Evolutionary conservation across 1,284 basidiomycete genomes (phyloP), one percentile per base, ranked within the genome.

Genomic region (Calocybe gambosa): DNA sequence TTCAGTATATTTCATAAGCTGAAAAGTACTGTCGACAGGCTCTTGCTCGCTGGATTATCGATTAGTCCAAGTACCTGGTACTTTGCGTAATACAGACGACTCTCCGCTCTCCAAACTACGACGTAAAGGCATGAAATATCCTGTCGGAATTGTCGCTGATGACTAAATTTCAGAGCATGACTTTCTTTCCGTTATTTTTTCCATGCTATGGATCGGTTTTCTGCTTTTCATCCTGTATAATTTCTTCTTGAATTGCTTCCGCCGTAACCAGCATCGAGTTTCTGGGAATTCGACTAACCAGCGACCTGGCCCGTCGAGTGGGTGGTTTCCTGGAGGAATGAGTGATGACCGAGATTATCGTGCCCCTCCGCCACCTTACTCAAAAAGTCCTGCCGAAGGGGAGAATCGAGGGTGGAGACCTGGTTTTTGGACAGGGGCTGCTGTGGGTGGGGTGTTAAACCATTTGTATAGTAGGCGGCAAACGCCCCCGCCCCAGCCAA

Each of bases 41-140:
- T 92, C 89, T 12, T 93, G 91, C 60, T 84, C 79, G 2, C 67
- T 94, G 41, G 80, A 90, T 50, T 93, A 93, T 60, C 75, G 79
- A 43, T 76, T 94, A 1, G 77, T 88, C 10, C 75, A 82, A 45
- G 67, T 89, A 1, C 80, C 81, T 2, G 65, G 65, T 33, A 57
- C 69, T 21, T 67, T 83, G 40, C 71, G 74, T 34, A 29, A 29
- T 20, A 62, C 61, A 13, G 56, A 68, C 3, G 61, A 66, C 40
- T 57, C 62, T 36, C 58, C 66, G n/a, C 49, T 64, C 23, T 44
- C 39, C 44, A 50, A 46, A 43, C 46, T 55, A 42, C 55, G 54
- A 46, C 50, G 57, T 58, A 45, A 50, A 15, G 31, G 10, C 13
- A 29, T 9, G 9, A 29, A 29, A 9, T 13, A 29, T 29, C 21